Conservation (phyloP, 2,329 filamentous ascomycete genomes). For the Pseudocercospora pini-densiflorae region DNA sequence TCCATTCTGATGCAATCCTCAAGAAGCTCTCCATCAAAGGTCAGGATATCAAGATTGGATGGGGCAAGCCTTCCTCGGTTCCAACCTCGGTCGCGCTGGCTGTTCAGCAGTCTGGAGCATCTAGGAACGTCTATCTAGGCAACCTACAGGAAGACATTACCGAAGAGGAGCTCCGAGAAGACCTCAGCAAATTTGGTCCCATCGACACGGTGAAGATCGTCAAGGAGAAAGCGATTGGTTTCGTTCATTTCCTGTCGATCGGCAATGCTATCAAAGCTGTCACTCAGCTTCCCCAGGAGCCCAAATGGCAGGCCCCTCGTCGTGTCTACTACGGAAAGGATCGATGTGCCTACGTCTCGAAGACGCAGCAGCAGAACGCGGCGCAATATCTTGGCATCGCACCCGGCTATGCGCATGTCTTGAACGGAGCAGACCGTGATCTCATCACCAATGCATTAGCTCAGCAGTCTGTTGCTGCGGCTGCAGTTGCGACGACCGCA, state of each 20-base stretch:
- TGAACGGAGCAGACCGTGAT: conserved; percentile 94
- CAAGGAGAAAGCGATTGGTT: conserved; percentile 95
- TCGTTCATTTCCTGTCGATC: conserved; percentile 96
- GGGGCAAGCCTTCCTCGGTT: conserved; percentile 98
- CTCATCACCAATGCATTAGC: conserved; percentile 95
- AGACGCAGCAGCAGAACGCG: conserved; percentile 99
- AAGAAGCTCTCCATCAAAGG: conserved; percentile 99
- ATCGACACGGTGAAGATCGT: conserved; percentile 99
- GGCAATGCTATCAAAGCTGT: conserved; percentile 99
- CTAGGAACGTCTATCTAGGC: conserved; percentile 94
- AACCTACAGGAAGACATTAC: conserved; percentile 88
- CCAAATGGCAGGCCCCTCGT: conserved; percentile 94
- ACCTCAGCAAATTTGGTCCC: conserved; percentile 92
- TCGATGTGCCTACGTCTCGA: conserved; percentile 96
- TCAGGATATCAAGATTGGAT: conserved; percentile 99
- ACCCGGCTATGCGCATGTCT: conserved; percentile 92
- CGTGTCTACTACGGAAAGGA: conserved; percentile 99
- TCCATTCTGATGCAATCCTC: conserved; percentile 99
- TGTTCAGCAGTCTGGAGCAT: conserved; percentile 96
- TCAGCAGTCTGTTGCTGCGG: conserved; percentile 95
- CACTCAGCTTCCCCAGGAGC: conserved; percentile 90
- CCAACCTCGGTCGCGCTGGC: conserved; percentile 96
- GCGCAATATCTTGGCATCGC: conserved; percentile 98
- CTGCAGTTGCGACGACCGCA: conserved; percentile 93
- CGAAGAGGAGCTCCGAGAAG: conserved; percentile 91